Base-by-base conservation (phyloP, 805 yeast genomes). In the Tetrapisispora phaffii region DNA sequence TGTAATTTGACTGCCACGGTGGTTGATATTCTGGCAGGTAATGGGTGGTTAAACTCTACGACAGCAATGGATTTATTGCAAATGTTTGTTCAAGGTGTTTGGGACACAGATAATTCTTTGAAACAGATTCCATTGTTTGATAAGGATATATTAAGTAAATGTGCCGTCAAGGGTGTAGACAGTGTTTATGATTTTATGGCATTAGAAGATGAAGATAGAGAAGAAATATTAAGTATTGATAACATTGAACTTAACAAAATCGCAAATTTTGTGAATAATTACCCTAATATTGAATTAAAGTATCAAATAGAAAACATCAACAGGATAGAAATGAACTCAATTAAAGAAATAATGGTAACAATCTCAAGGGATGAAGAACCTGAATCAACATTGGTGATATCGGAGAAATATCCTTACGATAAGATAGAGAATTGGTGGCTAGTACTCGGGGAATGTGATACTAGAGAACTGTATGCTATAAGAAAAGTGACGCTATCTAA, bases 11-110 rank as follows among this genome's bases (percentile, higher is more conserved):
- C 85, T 7, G 72, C 79, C 52, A 85, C 90, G 0, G 67, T 79
- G 39, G 80, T 85, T 17, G 97, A 93, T 60, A 66, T 82, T 1
- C 66, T 88, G 33, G 80, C 95, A 0, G 76, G 86, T 51, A 87
- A 87, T 47, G 96, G 97, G 0, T 70, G 74, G 51, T 65, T 89
- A 55, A 83, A 79, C 59, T 88, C 95, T 0, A 71, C 86, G 51
- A 72, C 75, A 38, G 90, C 86, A 0, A 85, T 93, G 85, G 97
- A 93, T 58, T 59, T 88, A 42, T 74, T 84, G 1, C 98, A 93
- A 59, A 85, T 87, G 94, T 65, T 86, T 7, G 77, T 82, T 1
- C 97, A 90, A 60, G 94, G 84, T 0, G 68, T 85, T 22, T 87
- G 96, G 95, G 85, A 79, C 51, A 70, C 78, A 7, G 95, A 85